Evolutionary conservation across 129 eudicot species (phyloP).

Genomic region (Saposhnikovia divaricata): DNA sequence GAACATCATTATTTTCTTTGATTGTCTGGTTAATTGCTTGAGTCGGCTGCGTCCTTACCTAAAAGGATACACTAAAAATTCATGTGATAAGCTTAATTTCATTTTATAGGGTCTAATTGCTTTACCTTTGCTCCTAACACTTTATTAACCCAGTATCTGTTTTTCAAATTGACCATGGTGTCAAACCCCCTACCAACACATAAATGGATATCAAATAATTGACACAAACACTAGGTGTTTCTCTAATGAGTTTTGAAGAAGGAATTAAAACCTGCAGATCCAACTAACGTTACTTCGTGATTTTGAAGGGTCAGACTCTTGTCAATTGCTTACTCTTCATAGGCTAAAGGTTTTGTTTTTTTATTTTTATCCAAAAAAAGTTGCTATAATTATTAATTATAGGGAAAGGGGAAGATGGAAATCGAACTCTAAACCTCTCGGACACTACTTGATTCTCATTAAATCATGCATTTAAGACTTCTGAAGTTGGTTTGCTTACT

Average conservation of each 20-base stretch:
- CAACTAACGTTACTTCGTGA: slow-evolving; percentile 22
- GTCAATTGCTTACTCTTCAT: neutral
- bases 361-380: too few species aligned
- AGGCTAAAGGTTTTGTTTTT: neutral
- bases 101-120: neutral
- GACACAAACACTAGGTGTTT: slow-evolving; percentile 42
- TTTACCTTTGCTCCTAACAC: neutral
- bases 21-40: neutral
- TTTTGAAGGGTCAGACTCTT: neutral
- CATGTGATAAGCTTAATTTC: neutral
- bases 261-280: slow-evolving; percentile 54
- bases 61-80: neutral
- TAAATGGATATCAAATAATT: slow-evolving; percentile 79
- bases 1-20: neutral
- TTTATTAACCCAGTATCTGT: slow-evolving; percentile 2
- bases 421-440: too few species aligned
- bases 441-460: too few species aligned
- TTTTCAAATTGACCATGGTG: slow-evolving; percentile 79
- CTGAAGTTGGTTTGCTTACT: too few species aligned
- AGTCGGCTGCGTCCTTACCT: neutral
- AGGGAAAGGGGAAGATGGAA: too few species aligned
- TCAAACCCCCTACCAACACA: slow-evolving; percentile 81
- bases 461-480: too few species aligned
- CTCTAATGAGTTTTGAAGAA: slow-evolving; percentile 48
- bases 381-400: too few species aligned